A percentile compares a stretch with the other conserved stretches of the same genome.
Conservation (phyloP, 192 early-diverging fungal genomes). For the Linnemannia hyalina region DNA sequence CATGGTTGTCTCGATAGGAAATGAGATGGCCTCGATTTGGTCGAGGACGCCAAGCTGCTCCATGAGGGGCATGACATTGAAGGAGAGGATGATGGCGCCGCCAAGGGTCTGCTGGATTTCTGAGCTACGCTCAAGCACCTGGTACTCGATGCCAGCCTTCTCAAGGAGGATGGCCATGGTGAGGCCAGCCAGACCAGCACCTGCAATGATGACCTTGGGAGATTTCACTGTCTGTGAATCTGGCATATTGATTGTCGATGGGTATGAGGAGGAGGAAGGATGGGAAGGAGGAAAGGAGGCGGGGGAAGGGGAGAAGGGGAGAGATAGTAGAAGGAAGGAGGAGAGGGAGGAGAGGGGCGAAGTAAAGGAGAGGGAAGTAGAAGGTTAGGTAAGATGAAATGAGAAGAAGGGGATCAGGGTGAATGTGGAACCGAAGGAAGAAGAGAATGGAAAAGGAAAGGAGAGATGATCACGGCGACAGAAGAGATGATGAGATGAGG, state of each 20-base stretch:
- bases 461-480: background rate
- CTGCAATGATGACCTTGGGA: constrained; percentile 38
- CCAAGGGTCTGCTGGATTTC: constrained; percentile 10
- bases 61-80: constrained; percentile 44
- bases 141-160: constrained; percentile 28
- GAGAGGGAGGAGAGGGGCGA: too few relatives aligned
- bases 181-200: constrained; percentile 32
- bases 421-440: background rate
- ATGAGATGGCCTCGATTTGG: constrained; percentile 27
- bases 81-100: constrained; percentile 17
- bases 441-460: background rate
- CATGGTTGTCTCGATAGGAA: constrained; percentile 27
- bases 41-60: constrained; percentile 41
- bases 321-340: background rate
- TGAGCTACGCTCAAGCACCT: constrained; percentile 25
- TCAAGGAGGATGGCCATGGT: constrained; percentile 35
- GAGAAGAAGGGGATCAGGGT: background rate
- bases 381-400: background rate
- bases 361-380: background rate
- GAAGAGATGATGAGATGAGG: background rate
- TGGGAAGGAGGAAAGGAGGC: background rate
- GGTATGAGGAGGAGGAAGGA: background rate
- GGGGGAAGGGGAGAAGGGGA: background rate
- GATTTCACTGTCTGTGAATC: constrained; percentile 2
- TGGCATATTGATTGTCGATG: constrained; percentile 12